phyloP scores from a whole-genome alignment of 495 filamentous ascomycete genomes.

The Ascobolus immersus region DNA sequence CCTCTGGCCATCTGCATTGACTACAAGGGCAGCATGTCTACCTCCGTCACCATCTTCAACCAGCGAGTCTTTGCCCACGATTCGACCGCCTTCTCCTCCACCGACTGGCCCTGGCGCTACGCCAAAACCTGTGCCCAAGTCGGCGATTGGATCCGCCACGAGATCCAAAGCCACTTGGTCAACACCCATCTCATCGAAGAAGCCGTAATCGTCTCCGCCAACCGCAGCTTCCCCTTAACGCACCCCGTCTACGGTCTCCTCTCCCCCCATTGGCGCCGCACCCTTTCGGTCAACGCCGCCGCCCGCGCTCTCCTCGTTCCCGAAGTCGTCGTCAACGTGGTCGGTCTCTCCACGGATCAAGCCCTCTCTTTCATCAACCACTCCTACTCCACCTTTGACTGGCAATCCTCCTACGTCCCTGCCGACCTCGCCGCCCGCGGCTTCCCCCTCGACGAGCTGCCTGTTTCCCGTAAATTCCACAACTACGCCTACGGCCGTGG shows the following conservation, averaged over 20 bases:
- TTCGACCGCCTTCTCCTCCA: slow-evolving; percentile 3
- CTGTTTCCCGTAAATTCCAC: slow-evolving; percentile 15
- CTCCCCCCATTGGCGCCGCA: slow-evolving; percentile 25
- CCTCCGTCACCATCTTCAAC: slow-evolving; percentile 26
- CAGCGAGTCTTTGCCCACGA: slow-evolving; percentile 13
- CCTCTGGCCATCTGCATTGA: slow-evolving; percentile 24
- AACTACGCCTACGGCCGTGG: slow-evolving; percentile 25
- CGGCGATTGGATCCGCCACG: slow-evolving; percentile 26
- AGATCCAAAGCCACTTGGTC: slow-evolving; percentile 22
- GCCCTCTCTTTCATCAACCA: slow-evolving; percentile 1
- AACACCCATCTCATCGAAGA: slow-evolving; percentile 25
- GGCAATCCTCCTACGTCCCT: slow-evolving; percentile 21
- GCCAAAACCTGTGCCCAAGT: slow-evolving; percentile 26
- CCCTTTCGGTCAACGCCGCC: slow-evolving; percentile 24
- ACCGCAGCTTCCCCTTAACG: slow-evolving; percentile 18
- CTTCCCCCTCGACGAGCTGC: slow-evolving; percentile 19
- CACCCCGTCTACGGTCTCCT: slow-evolving; percentile 21
- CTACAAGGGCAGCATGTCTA: slow-evolving; percentile 19
- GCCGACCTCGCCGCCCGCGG: slow-evolving; percentile 22
- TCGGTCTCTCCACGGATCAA: slow-evolving; percentile 17
- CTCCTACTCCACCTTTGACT: slow-evolving; percentile 9
- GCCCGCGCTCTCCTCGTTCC: slow-evolving; percentile 23
- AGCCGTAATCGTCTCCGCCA: slow-evolving; percentile 22
- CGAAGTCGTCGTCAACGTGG: slow-evolving; percentile 16
- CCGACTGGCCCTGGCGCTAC: slow-evolving; percentile 28